Evolutionary conservation across 2,329 filamentous ascomycete genomes (phyloP), one percentile per base, ranked within the genome.

Genomic region (Pyrenochaeta sp.): DNA sequence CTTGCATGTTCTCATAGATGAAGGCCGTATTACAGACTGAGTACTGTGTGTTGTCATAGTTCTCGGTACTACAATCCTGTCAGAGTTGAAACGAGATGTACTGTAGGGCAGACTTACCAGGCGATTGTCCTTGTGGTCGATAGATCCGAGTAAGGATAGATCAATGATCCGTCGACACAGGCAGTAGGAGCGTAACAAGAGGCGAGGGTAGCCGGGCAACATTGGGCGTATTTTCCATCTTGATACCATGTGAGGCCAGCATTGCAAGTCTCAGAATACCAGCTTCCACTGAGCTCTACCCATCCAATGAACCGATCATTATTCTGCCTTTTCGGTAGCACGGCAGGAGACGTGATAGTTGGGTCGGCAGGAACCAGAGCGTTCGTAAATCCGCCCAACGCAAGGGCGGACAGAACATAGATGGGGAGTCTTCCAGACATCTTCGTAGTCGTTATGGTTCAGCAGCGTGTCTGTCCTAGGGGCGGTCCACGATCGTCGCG

Each of bases 241-340:
- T 73, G 68, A 46, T 65, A 73, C 72, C 72, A 74, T 3, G 68
- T 73, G 4, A 66, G 57, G 19, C 69, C 71, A 13, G 61, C 5
- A 50, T 68, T 52, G 55, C 72, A 75, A 1, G 51, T 39, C 28
- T 64, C 36, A 12, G 68, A 69, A 30, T 39, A 56, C 71, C 32
- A 12, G 56, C 68, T 12, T 59, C 59, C 61, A 34, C 54, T 62
- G 8, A 42, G 27, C n/a, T 62, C 49, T 3, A 73, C 46, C 52
- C 62, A 75, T 2, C 72, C 72, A 39, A 74, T 69, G 48, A 70
- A 75, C 9, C 30, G 43, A 15, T 56, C 67, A 52, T 60, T 56
- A 28, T 68, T 68, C 44, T 73, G 71, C 43, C 72, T 44, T 24
- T 44, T 64, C 6, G 67, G 68, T n/a, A 75, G 56, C 7, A 72